These are phyloP conservation scores for Dichotomocladium elegans DNA, from an alignment of 371 early-diverging fungal genomes.

Conservation along the genomic window DNA sequence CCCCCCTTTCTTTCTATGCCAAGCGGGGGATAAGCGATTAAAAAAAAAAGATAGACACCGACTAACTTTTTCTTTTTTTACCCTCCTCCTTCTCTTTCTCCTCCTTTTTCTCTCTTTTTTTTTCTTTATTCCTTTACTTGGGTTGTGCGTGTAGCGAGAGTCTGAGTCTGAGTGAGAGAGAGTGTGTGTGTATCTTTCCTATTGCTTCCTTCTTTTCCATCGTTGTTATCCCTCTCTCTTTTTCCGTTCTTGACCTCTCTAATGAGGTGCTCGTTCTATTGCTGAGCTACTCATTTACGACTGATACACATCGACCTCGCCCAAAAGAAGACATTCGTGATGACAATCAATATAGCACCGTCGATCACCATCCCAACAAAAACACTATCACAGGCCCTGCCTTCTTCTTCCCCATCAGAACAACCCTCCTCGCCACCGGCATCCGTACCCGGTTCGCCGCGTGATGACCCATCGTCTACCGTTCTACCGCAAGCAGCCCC, in stretches of 20 bases:
- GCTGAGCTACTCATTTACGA: no score
- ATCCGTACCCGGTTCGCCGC: slow-evolving; percentile 10
- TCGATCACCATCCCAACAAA: slow-evolving; percentile 3
- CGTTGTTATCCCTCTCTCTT: no score
- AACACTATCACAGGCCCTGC: slow-evolving; percentile 1
- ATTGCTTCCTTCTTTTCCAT: no score
- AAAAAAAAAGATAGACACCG: neutral
- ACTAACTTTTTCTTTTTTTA: neutral
- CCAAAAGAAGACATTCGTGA: neutral
- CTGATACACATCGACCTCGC: neutral
- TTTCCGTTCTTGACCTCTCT: no score
- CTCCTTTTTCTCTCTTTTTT: neutral
- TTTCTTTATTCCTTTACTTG: no score
- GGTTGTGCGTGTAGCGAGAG: no score
- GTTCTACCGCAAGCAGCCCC: no score
- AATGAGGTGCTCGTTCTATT: no score
- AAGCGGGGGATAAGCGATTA: no score
- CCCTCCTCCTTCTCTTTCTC: neutral
- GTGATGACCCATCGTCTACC: slow-evolving; percentile 4
- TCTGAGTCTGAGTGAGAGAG: neutral
- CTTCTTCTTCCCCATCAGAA: no score
- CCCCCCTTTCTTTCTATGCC: neutral
- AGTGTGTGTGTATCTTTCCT: neutral
- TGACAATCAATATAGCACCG: no score
- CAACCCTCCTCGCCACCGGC: slow-evolving; percentile 11